Base-by-base conservation (phyloP, 192 early-diverging fungal species). In the Backusella psychrophila region DNA sequence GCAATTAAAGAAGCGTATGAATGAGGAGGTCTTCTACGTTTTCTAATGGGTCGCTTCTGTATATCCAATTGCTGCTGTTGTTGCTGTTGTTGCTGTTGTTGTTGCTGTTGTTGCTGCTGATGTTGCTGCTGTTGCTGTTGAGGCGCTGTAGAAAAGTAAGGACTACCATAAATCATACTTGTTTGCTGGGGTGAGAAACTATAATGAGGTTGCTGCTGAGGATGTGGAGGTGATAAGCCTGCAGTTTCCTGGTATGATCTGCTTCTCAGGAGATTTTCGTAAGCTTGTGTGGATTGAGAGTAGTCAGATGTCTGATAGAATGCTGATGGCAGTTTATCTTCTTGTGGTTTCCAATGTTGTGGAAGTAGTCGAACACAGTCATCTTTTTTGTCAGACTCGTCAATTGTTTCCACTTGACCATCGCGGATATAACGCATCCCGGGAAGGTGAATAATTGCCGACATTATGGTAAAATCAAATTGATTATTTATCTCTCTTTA, bases 1-100 rank as follows among this genome's bases (percentile, higher is more conserved):
- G 91, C 89, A 46, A 97, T 95, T 15, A 97, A 78, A 29, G 87
- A 88, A 0, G 93, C 91, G 80, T 97, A 97, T 1, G 94, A 93
- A 73, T 91, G 88, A 19, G 93, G 85, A 9, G 95, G 96, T 36
- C 75, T 56, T 65, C 80, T 73, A 29, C 82, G 69, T 59, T 76
- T 76, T 23, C 81, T 75, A 52, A 73, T 66, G 29, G 66, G 75
- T 15, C 69, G 69, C 14, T 69, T 73, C 35, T 72, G 52, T 66
- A 72, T 29, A 44, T 59, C 52, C 14, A 63, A 31, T n/a, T 70
- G 70, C 26, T 71, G n/a, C n/a, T n/a, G n/a, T n/a, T n/a, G 70
- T 4, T 67, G 74, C 15, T 75, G 74, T 21, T 75, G 49, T 15
- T 75, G 74, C 0, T 42, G 70, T 9, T 41, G 69, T 5, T 41